Percentiles rank a stretch among this genome's conserved stretches.
phyloP scores from a whole-genome alignment of 345 rosid genomes.

The Eucalyptus paniculata region DNA sequence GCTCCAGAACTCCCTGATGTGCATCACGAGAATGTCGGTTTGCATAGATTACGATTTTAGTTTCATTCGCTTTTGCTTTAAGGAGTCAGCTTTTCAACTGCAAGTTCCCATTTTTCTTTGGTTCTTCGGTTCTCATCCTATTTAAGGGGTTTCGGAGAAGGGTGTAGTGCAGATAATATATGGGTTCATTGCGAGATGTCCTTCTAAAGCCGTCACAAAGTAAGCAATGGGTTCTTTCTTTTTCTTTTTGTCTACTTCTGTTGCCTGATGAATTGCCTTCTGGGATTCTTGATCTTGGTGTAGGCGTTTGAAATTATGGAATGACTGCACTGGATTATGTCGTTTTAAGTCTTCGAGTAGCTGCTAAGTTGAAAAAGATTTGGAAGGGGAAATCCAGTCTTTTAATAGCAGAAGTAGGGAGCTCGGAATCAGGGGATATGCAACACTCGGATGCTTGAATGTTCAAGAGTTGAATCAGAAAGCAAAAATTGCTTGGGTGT shows the following conservation, averaged over 20 bases:
- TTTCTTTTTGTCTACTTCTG: background rate
- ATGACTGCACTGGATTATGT: background rate
- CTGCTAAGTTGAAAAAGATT: background rate
- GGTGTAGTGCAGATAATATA: background rate
- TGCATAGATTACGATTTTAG: background rate
- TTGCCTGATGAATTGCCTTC: background rate
- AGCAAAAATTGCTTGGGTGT: background rate
- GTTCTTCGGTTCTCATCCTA: background rate
- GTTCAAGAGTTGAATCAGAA: background rate
- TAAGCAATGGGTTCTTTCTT: background rate
- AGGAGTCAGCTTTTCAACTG: background rate
- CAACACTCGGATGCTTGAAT: background rate
- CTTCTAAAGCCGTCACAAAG: background rate
- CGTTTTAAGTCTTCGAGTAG: background rate
- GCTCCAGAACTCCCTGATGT: background rate
- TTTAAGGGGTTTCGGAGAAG: background rate
- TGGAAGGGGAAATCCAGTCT: background rate
- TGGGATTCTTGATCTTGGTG: background rate
- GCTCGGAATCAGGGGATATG: background rate
- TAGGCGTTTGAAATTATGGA: constrained; percentile 15
- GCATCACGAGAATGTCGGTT: background rate
- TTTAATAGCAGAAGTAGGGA: background rate
- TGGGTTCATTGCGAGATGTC: background rate
- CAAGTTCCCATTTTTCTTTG: background rate
- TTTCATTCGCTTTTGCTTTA: background rate